A percentile compares a stretch with the other conserved stretches of the same genome.
Evolutionary conservation across 2,329 filamentous ascomycete species (phyloP).

Genomic region (Endoconidiophora laricicola): DNA sequence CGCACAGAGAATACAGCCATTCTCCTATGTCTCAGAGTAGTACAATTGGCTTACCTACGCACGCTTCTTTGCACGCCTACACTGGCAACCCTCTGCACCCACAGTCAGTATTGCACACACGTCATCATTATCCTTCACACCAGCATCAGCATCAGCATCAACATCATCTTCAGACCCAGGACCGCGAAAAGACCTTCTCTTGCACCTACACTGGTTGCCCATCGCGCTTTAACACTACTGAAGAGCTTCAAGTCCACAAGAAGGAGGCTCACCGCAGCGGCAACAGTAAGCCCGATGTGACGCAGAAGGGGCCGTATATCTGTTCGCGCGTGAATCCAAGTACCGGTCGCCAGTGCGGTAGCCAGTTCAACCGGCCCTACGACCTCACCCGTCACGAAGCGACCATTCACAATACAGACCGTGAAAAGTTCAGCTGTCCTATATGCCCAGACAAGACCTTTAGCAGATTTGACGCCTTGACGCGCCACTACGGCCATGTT

Average conservation of each 20-base stretch:
- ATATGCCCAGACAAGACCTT: conserved; percentile 96
- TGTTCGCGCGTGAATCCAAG: conserved; percentile 89
- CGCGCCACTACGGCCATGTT: conserved; percentile 83
- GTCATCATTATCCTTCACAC: neutral
- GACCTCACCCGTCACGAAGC: conserved; percentile 93
- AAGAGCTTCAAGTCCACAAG: conserved; percentile 86
- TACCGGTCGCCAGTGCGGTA: conserved; percentile 88
- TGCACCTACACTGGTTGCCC: conserved; percentile 91
- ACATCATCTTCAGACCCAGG: neutral
- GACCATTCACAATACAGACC: conserved; percentile 87
- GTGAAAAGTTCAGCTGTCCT: conserved; percentile 86
- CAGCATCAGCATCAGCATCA: neutral
- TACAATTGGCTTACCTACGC: neutral
- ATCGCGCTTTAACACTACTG: conserved; percentile 72
- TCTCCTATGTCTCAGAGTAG: conserved; percentile 2
- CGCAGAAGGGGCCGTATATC: conserved; percentile 81
- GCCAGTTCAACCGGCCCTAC: conserved; percentile 87
- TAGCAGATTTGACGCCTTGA: conserved; percentile 84
- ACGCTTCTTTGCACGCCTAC: conserved; percentile 1
- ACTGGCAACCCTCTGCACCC: neutral
- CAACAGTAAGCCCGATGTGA: conserved; percentile 29
- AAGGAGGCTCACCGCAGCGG: conserved; percentile 75
- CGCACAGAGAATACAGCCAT: conserved; percentile 1
- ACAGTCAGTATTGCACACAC: neutral
- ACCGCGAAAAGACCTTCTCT: conserved; percentile 51